phyloP scores from a whole-genome alignment of 306 rosid genomes.

The Mucuna pruriens region DNA sequence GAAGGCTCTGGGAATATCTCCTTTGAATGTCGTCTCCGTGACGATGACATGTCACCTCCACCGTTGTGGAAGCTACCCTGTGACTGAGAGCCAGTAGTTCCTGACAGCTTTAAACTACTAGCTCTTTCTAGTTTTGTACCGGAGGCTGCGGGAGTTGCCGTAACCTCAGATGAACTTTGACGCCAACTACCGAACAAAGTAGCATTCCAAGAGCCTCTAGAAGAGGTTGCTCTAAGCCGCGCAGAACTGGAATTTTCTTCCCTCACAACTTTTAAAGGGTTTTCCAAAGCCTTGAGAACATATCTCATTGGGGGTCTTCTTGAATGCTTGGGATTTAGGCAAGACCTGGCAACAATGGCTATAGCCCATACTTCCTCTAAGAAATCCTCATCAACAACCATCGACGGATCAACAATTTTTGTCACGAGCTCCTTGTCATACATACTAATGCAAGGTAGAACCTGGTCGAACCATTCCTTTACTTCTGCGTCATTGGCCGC shows the following conservation, averaged over 20 bases:
- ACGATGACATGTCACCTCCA: constrained; percentile 68
- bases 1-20: constrained; percentile 91
- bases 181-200: constrained; percentile 96
- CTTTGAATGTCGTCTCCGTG: constrained; percentile 65
- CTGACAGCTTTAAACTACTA: constrained; percentile 75
- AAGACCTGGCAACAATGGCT: constrained; percentile 93
- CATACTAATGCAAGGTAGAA: constrained; percentile 68
- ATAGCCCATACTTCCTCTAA: constrained; percentile 98
- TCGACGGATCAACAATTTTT: constrained; percentile 80
- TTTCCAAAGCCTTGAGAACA: constrained; percentile 89
- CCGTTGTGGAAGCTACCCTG: constrained; percentile 68
- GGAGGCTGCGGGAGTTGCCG: constrained; percentile 58
- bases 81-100: constrained; percentile 77
- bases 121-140: constrained; percentile 58
- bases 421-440: constrained; percentile 82
- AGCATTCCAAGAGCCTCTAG: constrained; percentile 95
- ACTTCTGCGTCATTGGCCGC: constrained; percentile 60
- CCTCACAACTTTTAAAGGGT: constrained; percentile 91
- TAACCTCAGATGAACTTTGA: constrained; percentile 72
- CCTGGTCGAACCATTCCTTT: constrained; percentile 70
- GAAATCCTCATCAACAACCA: constrained; percentile 87
- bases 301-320: constrained; percentile 89
- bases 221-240: constrained; percentile 74
- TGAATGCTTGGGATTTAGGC: constrained; percentile 85
- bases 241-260: constrained; percentile 82